Percentiles rank a stretch among this genome's conserved stretches.
phyloP scores from a whole-genome alignment of 2,329 filamentous ascomycete genomes.

The Dactylellina sp. region DNA sequence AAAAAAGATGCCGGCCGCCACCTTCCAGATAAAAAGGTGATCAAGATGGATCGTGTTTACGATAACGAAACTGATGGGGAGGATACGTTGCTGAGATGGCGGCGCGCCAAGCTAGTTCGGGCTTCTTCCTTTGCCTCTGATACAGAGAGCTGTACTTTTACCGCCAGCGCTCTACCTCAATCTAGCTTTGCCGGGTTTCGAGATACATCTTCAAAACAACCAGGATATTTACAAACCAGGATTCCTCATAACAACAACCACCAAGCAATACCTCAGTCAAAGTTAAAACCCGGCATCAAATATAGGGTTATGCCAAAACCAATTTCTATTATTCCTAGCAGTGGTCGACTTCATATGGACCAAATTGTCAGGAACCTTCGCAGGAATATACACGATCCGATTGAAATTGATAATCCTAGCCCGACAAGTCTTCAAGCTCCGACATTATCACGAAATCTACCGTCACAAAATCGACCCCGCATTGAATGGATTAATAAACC shows the following conservation, averaged over 20 bases:
- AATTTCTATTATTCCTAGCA: constrained; percentile 5
- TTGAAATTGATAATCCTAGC: constrained; percentile 5
- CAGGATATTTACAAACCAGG: constrained; percentile 35
- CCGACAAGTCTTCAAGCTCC: not conserved
- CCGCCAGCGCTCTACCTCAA: not conserved
- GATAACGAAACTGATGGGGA: constrained; percentile 53
- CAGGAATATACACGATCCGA: constrained; percentile 10
- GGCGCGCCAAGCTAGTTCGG: constrained; percentile 15
- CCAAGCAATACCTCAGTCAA: not conserved
- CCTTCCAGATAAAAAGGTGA: constrained; percentile 37
- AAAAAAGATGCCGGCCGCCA: constrained; percentile 32
- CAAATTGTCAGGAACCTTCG: constrained; percentile 22
- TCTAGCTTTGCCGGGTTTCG: constrained; percentile 3
- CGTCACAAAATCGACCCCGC: not conserved
- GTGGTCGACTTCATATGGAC: constrained; percentile 20
- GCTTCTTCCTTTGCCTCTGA: constrained; percentile 6
- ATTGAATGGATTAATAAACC: constrained; percentile 25
- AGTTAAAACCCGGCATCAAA: constrained; percentile 9
- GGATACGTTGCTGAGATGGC: constrained; percentile 41
- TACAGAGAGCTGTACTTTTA: not conserved
- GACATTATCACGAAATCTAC: not conserved
- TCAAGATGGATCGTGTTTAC: constrained; percentile 35
- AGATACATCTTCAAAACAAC: not conserved
- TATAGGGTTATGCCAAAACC: constrained; percentile 20
- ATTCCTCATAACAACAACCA: constrained; percentile 1